Base-by-base conservation (phyloP, 768 basidiomycete species). In the Boletellus emodensis region DNA sequence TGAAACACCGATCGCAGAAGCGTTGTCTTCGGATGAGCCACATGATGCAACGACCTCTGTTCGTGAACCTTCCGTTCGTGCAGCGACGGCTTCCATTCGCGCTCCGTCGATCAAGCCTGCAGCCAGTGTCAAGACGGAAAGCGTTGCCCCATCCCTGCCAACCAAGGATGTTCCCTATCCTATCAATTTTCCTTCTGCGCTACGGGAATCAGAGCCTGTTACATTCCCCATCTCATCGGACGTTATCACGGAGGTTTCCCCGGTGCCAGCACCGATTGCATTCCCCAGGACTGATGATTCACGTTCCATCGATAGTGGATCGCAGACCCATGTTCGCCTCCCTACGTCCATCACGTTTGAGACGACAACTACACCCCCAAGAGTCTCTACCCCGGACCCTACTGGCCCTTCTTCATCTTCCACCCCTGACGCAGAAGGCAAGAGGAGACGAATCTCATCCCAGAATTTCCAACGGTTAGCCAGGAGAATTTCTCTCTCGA, bases 401-500 rank as follows among this genome's bases (percentile, higher is more conserved):
- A 39, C 58, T 11, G 84, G 84, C 8, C 67, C 76, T 26, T 81
- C 86, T 55, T 53, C 62, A 4, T 82, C 87, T 13, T 83, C 85
- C 10, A 81, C 84, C 54, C 76, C 76, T 1, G 87, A 86, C 3
- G 63, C 78, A n/a, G 88, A 88, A 60, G 81, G 81, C 32, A 90
- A 89, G 72, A 76, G 88, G 53, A 88, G 85, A 63, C 80, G 87
- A 17, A 89, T 87, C 51, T 84, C 87, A 9, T 86, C 87, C 24
- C 90, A 93, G 64, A 91, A 91, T 61, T 88, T 93, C 75, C 87
- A 90, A 64, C 79, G 87, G 15, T 63, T 92, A 34, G 90, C 88
- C 14, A 74, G 87, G 52, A 75, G 81, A 54, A 84, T 92, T 48
- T 90, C 88, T 10, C 66, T 87, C 74, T 26, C 68, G 10, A 78